A percentile compares a stretch with the other conserved stretches of the same genome.
These are phyloP conservation scores for Scheffersomyces ergatensis DNA, from an alignment of 805 yeast species.

Conservation along the genomic window DNA sequence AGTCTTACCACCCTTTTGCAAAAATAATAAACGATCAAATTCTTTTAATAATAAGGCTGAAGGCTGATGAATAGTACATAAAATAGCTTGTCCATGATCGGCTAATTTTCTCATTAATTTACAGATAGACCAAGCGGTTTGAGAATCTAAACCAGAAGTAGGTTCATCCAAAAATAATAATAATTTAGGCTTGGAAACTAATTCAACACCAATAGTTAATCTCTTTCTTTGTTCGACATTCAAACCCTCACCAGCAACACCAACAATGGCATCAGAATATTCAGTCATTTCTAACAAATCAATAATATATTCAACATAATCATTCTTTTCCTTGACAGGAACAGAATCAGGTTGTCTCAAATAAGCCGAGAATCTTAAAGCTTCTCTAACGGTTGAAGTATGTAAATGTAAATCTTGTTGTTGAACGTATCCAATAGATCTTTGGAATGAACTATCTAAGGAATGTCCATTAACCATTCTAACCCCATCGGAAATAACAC, in stretches of 20 bases:
- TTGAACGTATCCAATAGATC: constrained; percentile 78
- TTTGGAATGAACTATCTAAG: constrained; percentile 63
- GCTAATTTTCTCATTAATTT: constrained; percentile 39
- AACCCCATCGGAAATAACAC: constrained; percentile 66
- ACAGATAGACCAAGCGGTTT: constrained; percentile 43
- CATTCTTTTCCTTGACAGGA: constrained; percentile 57
- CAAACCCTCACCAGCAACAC: constrained; percentile 66
- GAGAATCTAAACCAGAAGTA: constrained; percentile 43
- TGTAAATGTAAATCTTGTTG: constrained; percentile 77
- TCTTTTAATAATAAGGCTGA: constrained; percentile 75
- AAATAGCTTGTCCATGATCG: constrained; percentile 40
- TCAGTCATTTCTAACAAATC: constrained; percentile 63
- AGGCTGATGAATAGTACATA: constrained; percentile 78
- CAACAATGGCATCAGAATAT: constrained; percentile 78
- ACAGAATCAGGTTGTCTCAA: constrained; percentile 65
- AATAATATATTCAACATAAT: constrained; percentile 68
- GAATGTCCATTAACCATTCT: constrained; percentile 64
- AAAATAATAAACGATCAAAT: constrained; percentile 68
- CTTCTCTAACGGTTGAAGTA: constrained; percentile 71
- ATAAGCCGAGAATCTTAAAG: constrained; percentile 67
- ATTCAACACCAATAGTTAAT: constrained; percentile 41
- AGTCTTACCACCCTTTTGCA: constrained; percentile 75
- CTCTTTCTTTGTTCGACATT: constrained; percentile 42
- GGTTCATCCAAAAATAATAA: constrained; percentile 42
- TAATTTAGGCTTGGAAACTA: constrained; percentile 38